These are phyloP conservation scores for Dendrobium nobile DNA, from an alignment of 106 monocot genomes.

Conservation along the genomic window DNA sequence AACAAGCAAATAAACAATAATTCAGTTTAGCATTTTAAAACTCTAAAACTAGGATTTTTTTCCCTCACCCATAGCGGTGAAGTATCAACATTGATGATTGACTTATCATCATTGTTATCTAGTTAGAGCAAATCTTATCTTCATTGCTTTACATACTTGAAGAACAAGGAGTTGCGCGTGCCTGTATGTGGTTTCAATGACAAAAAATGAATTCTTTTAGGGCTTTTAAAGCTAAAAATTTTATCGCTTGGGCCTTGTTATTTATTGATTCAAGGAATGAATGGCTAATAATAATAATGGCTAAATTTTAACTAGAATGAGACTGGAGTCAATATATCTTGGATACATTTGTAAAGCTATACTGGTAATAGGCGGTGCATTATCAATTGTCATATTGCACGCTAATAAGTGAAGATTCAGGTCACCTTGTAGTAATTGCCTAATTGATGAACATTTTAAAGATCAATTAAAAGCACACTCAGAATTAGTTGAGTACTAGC, in stretches of 20 bases:
- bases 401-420: background rate
- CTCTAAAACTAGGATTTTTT: background rate
- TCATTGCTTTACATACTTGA: background rate
- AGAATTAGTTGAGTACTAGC: background rate
- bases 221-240: background rate
- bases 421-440: background rate
- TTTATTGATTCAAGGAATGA: background rate
- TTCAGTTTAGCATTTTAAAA: background rate
- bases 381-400: background rate
- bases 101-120: background rate
- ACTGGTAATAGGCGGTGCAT: background rate
- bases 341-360: background rate
- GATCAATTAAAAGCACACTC: background rate
- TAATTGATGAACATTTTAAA: background rate
- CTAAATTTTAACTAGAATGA: conserved; percentile 1
- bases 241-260: background rate
- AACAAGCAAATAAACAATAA: background rate
- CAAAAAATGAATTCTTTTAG: background rate
- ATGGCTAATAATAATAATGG: background rate
- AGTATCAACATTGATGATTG: background rate
- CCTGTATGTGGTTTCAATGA: background rate
- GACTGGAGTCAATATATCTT: background rate
- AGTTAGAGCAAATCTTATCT: background rate
- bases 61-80: background rate
- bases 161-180: background rate